phyloP scores from a whole-genome alignment of 768 basidiomycete genomes.

The Suillus decipiens region DNA sequence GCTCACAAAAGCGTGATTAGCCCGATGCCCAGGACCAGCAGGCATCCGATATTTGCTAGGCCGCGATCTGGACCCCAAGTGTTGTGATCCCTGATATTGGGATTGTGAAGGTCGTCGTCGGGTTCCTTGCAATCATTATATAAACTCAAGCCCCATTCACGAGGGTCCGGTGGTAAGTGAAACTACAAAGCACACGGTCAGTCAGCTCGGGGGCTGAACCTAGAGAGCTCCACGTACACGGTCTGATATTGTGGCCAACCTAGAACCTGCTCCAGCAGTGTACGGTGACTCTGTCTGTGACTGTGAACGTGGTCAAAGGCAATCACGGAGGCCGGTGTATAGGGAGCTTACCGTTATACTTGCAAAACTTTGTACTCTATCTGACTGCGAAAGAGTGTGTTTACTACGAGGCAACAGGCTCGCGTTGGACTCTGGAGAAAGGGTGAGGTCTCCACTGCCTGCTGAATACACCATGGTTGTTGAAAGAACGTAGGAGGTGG shows the following conservation, averaged over 20 bases:
- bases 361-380: constrained; percentile 28
- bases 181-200: constrained; percentile 42
- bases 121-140: constrained; percentile 56
- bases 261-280: constrained; percentile 42
- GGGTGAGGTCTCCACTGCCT: constrained; percentile 6
- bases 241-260: constrained; percentile 39
- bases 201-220: not conserved
- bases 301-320: not conserved
- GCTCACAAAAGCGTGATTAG: constrained; percentile 63
- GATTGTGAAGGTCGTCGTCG: constrained; percentile 77
- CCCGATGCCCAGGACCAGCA: constrained; percentile 51
- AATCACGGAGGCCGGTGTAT: not conserved
- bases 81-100: constrained; percentile 40
- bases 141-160: constrained; percentile 63
- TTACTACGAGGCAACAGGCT: constrained; percentile 15
- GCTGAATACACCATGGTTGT: constrained; percentile 20
- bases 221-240: constrained; percentile 34
- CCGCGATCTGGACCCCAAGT: constrained; percentile 43
- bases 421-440: constrained; percentile 15
- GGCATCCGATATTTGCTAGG: constrained; percentile 70
- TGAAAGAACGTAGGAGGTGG: not conserved
- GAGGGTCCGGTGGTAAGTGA: constrained; percentile 64
- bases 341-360: constrained; percentile 25
- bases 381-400: constrained; percentile 18
- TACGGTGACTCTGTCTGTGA: constrained; percentile 38